Base-by-base conservation (phyloP, 768 basidiomycete genomes). In the Lentinula sp. region DNA sequence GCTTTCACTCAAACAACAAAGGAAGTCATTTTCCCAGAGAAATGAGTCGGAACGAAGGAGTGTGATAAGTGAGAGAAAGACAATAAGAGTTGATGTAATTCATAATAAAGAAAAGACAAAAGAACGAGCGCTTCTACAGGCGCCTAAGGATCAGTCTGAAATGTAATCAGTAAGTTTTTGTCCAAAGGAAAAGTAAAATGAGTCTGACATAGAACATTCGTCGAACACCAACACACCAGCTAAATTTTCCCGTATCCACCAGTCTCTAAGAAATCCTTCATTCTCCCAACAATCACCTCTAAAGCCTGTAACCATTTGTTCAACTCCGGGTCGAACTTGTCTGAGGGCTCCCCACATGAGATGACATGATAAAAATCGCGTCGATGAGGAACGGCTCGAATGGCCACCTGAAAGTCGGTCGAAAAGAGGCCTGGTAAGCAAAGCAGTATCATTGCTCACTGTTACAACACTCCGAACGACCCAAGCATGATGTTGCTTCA, bases 401-500 rank as follows among this genome's bases (percentile, higher is more conserved):
- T 80, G 3, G 85, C 85, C 1, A 86, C 66, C 84, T 86, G 61
- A 6, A 16, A 65, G 21, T 31, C 21, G 48, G 23, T 43, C 49
- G 18, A 34, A 69, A 66, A 34, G 66, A 32, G 46, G 11, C 45
- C 39, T 31, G 60, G 60, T 65, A 63, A 21, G 2, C 7, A 45
- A 53, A 51, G 37, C 13, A 28, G 28, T 28, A 28, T 9, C 28
- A 16, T 1, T 6, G 71, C 86, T 65, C 59, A 89, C 87, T 31
- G 78, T 75, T 32, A 88, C 84, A 60, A 88, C 71, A 21, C 86
- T 82, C 23, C 87, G 84, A 62, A 90, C 78, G 64, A 89, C 34
- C 69, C 87, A 88, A 0, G 82, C 76, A 68, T 88, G 86, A 70
- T 89, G 87, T 62, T 84, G 85, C 56, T 71, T 75, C 54, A 91